Evolutionary conservation across 441 rosid genomes (phyloP).

Genomic region (Euphorbia celastroides): DNA sequence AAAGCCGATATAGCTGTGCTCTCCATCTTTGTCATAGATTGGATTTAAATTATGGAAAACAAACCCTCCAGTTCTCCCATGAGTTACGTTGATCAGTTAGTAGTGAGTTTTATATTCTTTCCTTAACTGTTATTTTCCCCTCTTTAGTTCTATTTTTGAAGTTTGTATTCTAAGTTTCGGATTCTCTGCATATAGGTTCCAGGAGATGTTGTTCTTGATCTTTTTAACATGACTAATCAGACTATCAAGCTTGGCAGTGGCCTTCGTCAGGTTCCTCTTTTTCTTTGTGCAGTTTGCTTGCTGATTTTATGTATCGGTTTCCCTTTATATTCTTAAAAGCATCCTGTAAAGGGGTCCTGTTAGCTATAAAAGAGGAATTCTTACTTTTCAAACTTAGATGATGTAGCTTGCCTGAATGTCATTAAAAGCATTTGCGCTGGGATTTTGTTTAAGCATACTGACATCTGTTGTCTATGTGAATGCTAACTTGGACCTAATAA

Average conservation of each 20-base stretch:
- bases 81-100: constrained; percentile 40
- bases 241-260: constrained; percentile 83
- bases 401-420: not conserved
- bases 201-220: constrained; percentile 78
- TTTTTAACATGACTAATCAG: constrained; percentile 56
- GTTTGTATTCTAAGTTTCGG: not conserved
- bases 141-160: not conserved
- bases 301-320: not conserved
- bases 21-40: not conserved
- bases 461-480: not conserved
- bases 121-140: not conserved
- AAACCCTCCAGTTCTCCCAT: constrained; percentile 25
- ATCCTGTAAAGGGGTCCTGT: not conserved
- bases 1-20: not conserved
- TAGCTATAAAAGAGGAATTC: not conserved
- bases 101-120: constrained; percentile 31
- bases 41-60: constrained; percentile 24
- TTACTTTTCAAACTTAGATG: not conserved
- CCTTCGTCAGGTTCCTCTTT: constrained; percentile 53
- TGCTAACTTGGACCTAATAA: not conserved
- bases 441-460: not conserved
- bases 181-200: constrained; percentile 42
- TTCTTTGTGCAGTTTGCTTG: not conserved
- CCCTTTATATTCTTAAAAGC: not conserved
- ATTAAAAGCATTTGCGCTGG: not conserved